These are phyloP conservation scores for Periconia digitata DNA, from an alignment of 2,329 filamentous ascomycete genomes.

Conservation along the genomic window DNA sequence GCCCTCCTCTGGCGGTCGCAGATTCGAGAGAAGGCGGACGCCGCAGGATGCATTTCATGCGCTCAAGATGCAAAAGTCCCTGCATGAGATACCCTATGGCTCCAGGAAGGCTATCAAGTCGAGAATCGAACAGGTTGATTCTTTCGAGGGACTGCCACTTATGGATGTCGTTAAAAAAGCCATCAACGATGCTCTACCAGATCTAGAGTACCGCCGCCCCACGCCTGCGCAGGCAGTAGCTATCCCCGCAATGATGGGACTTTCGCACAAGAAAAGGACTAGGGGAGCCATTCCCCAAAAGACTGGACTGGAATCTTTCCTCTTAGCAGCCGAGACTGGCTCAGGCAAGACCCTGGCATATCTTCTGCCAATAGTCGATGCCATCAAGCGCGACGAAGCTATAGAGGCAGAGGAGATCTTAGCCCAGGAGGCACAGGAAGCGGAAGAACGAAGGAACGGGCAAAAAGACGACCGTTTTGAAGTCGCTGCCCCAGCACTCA, in stretches of 20 bases:
- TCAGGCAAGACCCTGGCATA: conserved; percentile 97
- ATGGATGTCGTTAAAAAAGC: conserved; percentile 71
- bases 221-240: conserved; percentile 89
- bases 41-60: conserved; percentile 68
- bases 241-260: conserved; percentile 75
- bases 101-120: conserved; percentile 64
- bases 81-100: conserved; percentile 76
- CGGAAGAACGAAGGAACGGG: conserved; percentile 27
- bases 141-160: conserved; percentile 79
- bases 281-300: conserved; percentile 27
- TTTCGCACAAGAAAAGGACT: conserved; percentile 46
- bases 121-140: conserved; percentile 65
- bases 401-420: conserved; percentile 57
- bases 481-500: conserved; percentile 58
- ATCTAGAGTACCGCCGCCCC: conserved; percentile 73
- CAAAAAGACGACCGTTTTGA: conserved; percentile 57
- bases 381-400: conserved; percentile 72
- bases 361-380: conserved; percentile 79
- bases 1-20: conserved; percentile 6
- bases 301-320: conserved; percentile 63
- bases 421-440: conserved; percentile 55
- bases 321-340: conserved; percentile 93
- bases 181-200: conserved; percentile 75
- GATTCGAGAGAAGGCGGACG: conserved; percentile 27
- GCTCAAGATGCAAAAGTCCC: conserved; percentile 86